These are phyloP conservation scores for Geranium incanum DNA, from an alignment of 441 rosid genomes.

Conservation along the genomic window DNA sequence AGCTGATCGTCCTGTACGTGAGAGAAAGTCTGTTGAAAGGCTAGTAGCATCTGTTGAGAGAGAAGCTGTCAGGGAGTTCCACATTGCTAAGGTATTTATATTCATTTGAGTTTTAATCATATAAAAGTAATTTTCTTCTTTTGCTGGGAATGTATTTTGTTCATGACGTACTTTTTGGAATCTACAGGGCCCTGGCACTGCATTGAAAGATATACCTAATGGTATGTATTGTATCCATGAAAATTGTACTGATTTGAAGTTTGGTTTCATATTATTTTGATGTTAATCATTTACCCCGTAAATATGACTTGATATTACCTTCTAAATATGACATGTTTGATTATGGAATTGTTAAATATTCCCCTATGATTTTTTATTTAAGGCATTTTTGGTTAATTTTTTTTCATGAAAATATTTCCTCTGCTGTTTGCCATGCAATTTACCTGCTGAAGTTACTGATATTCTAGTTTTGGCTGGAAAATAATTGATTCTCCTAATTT, in stretches of 20 bases:
- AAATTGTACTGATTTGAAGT: background rate
- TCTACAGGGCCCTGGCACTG: conserved; percentile 81
- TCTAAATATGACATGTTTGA: background rate
- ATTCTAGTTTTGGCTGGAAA: background rate
- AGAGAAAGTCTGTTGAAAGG: conserved; percentile 91
- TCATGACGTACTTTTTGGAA: conserved; percentile 24
- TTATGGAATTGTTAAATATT: background rate
- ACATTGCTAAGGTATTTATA: conserved; percentile 63
- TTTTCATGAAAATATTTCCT: background rate
- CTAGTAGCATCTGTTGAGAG: conserved; percentile 73
- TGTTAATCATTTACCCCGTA: background rate
- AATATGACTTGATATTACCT: background rate
- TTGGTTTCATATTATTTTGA: background rate
- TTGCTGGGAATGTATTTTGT: conserved; percentile 8
- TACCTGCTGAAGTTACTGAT: background rate
- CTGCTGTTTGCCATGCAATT: background rate
- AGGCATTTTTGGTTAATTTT: conserved; percentile 5
- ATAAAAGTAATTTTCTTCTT: background rate
- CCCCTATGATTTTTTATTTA: background rate
- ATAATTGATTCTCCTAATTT: background rate
- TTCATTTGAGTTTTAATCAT: conserved; percentile 11
- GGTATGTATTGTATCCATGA: conserved; percentile 40
- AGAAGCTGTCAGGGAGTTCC: conserved; percentile 63
- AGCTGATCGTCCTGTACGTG: conserved; percentile 83
- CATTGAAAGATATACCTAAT: conserved; percentile 82